Evolutionary conservation across 768 basidiomycete genomes (phyloP).

Genomic region (Boletus rubescentipes): DNA sequence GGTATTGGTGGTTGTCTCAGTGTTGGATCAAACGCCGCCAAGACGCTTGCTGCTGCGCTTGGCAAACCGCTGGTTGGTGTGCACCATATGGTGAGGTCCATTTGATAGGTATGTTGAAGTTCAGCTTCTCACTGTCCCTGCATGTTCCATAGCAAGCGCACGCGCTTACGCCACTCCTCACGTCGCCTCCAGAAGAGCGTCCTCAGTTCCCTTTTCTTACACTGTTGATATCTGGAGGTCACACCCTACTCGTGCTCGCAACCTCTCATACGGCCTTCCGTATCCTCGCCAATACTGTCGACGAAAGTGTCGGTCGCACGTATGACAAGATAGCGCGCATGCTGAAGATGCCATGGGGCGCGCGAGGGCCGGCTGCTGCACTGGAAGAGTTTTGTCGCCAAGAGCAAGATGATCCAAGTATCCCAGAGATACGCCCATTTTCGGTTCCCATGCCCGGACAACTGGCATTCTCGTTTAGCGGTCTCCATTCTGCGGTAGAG

Average conservation of each 20-base stretch:
- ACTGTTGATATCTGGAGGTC: conserved; percentile 90
- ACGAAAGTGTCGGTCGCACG: conserved; percentile 74
- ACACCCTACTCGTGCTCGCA: conserved; percentile 84
- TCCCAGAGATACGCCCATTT: conserved; percentile 38
- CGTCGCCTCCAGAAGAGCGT: conserved; percentile 41
- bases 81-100: conserved; percentile 82
- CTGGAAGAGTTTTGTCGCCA: conserved; percentile 67
- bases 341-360: conserved; percentile 63
- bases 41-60: conserved; percentile 74
- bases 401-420: conserved; percentile 16
- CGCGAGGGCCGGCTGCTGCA: conserved; percentile 73
- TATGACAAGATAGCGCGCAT: conserved; percentile 83
- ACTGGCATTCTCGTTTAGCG: conserved; percentile 76
- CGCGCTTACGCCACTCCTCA: conserved; percentile 77
- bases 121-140: background rate
- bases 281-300: conserved; percentile 71
- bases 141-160: conserved; percentile 76
- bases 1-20: conserved; percentile 81
- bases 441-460: conserved; percentile 51
- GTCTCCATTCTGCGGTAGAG: conserved; percentile 71
- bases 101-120: background rate
- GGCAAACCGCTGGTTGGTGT: conserved; percentile 85
- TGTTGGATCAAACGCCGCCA: conserved; percentile 81
- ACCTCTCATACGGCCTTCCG: conserved; percentile 55
- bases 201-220: conserved; percentile 85